phyloP scores from a whole-genome alignment of 306 rosid genomes.

The Malus sieversii region DNA sequence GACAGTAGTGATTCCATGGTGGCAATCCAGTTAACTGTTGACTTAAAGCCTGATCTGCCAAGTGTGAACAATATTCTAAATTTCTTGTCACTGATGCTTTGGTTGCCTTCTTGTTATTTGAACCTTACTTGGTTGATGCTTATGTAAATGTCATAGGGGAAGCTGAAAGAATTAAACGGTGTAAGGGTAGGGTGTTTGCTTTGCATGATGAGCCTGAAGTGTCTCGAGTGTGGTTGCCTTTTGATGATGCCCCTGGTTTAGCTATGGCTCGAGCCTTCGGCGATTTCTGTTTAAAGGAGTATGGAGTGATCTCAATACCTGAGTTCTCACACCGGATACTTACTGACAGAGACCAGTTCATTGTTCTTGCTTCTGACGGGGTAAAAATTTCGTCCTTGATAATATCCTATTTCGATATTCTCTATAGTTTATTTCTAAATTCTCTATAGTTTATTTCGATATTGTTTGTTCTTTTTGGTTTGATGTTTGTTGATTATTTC shows the following conservation, averaged over 20 bases:
- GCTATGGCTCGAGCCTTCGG: conserved; percentile 99
- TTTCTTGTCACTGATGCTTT: neutral
- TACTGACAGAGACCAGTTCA: conserved; percentile 74
- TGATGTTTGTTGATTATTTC: neutral
- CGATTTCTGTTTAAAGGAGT: conserved; percentile 91
- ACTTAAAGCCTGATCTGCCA: conserved; percentile 95
- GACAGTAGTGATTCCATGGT: conserved; percentile 51
- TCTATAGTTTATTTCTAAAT: neutral
- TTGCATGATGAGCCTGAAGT: conserved; percentile 98
- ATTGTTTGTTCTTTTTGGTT: neutral
- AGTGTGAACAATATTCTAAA: conserved; percentile 31
- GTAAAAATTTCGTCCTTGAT: conserved; percentile 32
- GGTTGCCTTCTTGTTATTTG: conserved; percentile 7
- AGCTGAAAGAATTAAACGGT: conserved; percentile 83
- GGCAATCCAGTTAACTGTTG: conserved; percentile 79
- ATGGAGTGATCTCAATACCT: conserved; percentile 91
- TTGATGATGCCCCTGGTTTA: conserved; percentile 92
- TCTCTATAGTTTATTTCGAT: no score
- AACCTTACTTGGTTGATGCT: conserved; percentile 2
- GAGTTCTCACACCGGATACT: conserved; percentile 69
- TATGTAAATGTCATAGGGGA: conserved; percentile 42
- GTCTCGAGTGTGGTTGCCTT: conserved; percentile 87
- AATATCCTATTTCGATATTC: neutral
- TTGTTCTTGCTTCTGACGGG: conserved; percentile 97
- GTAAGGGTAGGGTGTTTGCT: conserved; percentile 93